These are phyloP conservation scores for Rhododendron griersonianum DNA, from an alignment of 148 eudicot species.

Conservation along the genomic window DNA sequence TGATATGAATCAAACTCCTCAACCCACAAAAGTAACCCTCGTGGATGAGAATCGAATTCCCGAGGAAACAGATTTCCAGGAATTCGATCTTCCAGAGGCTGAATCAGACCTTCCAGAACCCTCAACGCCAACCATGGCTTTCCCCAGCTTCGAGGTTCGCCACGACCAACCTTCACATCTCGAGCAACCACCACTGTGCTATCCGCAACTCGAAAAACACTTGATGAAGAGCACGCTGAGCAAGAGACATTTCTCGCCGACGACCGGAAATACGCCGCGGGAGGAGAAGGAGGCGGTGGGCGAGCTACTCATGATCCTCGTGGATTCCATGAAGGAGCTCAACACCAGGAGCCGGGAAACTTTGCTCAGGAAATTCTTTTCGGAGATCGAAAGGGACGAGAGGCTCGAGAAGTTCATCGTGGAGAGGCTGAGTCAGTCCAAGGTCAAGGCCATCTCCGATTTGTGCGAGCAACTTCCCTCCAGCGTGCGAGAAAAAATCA, in stretches of 20 bases:
- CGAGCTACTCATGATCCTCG: background rate
- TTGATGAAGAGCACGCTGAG: background rate
- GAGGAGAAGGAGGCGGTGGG: conserved; percentile 7
- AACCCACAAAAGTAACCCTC: too few species aligned
- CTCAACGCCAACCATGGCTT: background rate
- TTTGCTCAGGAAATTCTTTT: background rate
- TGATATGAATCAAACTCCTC: too few species aligned
- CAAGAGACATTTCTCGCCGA: background rate
- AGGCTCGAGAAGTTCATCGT: conserved; percentile 8
- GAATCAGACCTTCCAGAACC: background rate
- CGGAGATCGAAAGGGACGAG: conserved; percentile 4
- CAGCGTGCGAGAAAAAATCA: background rate
- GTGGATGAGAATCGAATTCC: too few species aligned
- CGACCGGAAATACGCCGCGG: background rate
- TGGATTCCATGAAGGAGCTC: background rate
- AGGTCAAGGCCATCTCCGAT: background rate
- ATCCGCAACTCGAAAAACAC: background rate
- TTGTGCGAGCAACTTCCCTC: background rate
- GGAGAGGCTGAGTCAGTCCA: background rate
- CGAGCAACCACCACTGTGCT: background rate
- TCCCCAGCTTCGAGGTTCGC: background rate
- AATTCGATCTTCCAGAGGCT: too few species aligned
- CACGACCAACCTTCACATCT: background rate
- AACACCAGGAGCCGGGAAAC: background rate
- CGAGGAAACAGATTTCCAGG: too few species aligned